Base-by-base conservation (phyloP, 2,329 filamentous ascomycete species). In the Fusarium sp. region DNA sequence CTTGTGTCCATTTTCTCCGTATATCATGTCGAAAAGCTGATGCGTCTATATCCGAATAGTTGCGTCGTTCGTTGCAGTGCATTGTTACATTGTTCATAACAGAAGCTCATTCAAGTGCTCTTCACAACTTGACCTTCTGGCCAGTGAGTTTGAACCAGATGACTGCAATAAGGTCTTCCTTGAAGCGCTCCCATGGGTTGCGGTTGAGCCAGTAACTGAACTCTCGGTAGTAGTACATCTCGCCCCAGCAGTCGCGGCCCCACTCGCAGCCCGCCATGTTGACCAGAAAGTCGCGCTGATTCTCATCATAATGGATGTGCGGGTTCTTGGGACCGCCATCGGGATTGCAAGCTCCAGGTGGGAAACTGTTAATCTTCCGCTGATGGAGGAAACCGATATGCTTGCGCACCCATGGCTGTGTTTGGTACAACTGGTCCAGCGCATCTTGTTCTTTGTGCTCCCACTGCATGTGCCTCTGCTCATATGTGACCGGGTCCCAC, bases 231-330 rank as follows among this genome's bases (percentile, higher is more conserved):
- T 92, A 91, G 82, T 97, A 97, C 90, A 99, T 98, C 82, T 99
- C 96, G 40, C 91, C 91, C 95, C 95, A 98, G 80, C 96, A 99
- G 82, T 99, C 95, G 51, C 96, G 89, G 6, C 95, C 95, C 92
- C 93, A 98, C 80, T 97, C 92, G 79, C 96, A 99, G 6, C 96
- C 96, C 8, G 96, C 96, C 95, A 99, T 98, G 80, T 98, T 99
- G 75, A 99, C 95, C 48, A 98, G 74, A 76, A 99, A 98, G 79
- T 99, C 96, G 28, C 93, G 89, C 63, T 97, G 94, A 43, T 88
- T 85, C 80, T 96, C 86, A 72, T 92, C 86, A 79, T 99, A 99
- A 81, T 99, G 97, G 66, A 97, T 91, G 18, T 86, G 86, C 2
- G 89, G 87, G 74, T 98, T 89, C 73, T 92, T 89, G 54, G 88